Conservation (phyloP, 2,329 filamentous ascomycete species). For the Pezicula carpinea region DNA sequence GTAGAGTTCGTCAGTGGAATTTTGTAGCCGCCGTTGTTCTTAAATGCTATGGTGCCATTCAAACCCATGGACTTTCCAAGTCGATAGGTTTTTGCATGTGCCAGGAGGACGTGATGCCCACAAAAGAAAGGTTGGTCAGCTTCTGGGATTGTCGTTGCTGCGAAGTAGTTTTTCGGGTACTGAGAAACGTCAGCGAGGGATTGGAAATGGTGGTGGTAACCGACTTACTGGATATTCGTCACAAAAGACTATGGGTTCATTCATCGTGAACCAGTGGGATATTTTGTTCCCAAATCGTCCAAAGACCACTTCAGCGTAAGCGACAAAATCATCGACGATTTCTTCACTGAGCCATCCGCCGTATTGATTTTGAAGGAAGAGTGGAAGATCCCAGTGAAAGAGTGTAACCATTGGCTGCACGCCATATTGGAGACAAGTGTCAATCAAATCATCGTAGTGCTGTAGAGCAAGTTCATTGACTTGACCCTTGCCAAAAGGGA, state of each 20-base stretch:
- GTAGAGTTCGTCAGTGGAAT: constrained; percentile 38
- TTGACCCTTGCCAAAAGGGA: constrained; percentile 44
- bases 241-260: constrained; percentile 38
- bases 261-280: constrained; percentile 46
- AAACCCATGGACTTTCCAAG: constrained; percentile 49
- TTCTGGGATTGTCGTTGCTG: constrained; percentile 28
- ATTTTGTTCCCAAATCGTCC: constrained; percentile 44
- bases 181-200: not conserved
- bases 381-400: constrained; percentile 32
- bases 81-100: constrained; percentile 43
- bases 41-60: constrained; percentile 42
- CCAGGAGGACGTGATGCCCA: constrained; percentile 39
- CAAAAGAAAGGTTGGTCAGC: constrained; percentile 35
- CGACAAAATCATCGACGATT: constrained; percentile 42
- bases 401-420: constrained; percentile 42
- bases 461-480: constrained; percentile 44
- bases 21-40: constrained; percentile 38
- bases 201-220: not conserved
- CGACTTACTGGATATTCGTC: constrained; percentile 5
- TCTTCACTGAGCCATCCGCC: constrained; percentile 39
- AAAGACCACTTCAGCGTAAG: constrained; percentile 46
- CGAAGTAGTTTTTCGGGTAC: constrained; percentile 31
- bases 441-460: constrained; percentile 47
- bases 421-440: constrained; percentile 42
- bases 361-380: constrained; percentile 31